Conservation (phyloP, 1,284 basidiomycete genomes). For the Microbotryum silenes-acaulis region DNA sequence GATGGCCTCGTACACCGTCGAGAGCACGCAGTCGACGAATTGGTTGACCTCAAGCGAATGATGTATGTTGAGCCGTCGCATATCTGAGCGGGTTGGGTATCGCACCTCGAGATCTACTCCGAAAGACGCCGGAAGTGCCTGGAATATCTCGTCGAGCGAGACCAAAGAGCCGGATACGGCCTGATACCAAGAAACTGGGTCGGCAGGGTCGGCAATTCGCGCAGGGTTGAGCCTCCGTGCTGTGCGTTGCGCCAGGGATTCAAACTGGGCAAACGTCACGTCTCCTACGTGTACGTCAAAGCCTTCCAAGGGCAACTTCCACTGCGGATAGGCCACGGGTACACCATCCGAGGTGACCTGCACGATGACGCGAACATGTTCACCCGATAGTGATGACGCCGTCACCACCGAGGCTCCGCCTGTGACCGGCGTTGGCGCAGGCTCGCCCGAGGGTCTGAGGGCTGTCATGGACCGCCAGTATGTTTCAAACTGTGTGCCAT, state of each 20-base stretch:
- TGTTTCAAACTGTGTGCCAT: conserved; percentile 54
- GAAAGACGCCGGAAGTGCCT: conserved; percentile 64
- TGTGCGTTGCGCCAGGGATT: conserved; percentile 52
- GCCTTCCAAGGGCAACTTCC: conserved; percentile 61
- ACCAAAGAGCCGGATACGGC: conserved; percentile 55
- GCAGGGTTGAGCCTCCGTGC: conserved; percentile 45
- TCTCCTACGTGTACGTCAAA: conserved; percentile 76
- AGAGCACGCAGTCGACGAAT: conserved; percentile 72
- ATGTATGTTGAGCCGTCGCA: conserved; percentile 35
- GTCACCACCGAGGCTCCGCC: conserved; percentile 50
- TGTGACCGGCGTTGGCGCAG: conserved; percentile 9
- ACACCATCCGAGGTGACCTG: conserved; percentile 87
- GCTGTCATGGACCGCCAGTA: conserved; percentile 83
- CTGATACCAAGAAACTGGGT: conserved; percentile 53
- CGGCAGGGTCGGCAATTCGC: conserved; percentile 35
- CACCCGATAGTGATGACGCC: conserved; percentile 77
- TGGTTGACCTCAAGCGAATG: conserved; percentile 62
- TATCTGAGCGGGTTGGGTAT: conserved; percentile 50
- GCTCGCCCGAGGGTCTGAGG: conserved; percentile 24
- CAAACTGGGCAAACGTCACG: conserved; percentile 72
- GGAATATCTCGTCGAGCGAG: conserved; percentile 60
- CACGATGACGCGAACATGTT: conserved; percentile 74
- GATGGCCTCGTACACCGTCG: conserved; percentile 60
- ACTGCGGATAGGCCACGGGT: conserved; percentile 70
- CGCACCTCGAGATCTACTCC: conserved; percentile 75